phyloP scores from a whole-genome alignment of 495 filamentous ascomycete genomes.

The Penicillium crystallinum region DNA sequence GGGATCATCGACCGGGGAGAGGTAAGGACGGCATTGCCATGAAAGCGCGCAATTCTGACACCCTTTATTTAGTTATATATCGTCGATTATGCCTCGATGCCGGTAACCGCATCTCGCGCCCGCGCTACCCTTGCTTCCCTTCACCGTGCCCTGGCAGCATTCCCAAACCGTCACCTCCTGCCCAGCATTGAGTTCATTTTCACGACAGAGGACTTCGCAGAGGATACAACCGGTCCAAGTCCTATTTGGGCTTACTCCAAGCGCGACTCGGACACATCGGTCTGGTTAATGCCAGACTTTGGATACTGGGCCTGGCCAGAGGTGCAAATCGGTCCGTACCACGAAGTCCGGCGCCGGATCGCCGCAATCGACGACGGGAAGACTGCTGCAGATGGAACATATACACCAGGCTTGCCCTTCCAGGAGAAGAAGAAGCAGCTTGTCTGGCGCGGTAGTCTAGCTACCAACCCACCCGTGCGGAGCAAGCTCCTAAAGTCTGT shows the following conservation, averaged over 20 bases:
- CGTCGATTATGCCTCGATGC: constrained; percentile 30
- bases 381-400: constrained; percentile 9
- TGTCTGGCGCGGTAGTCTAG: constrained; percentile 60
- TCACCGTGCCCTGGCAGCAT: constrained; percentile 32
- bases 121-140: constrained; percentile 38
- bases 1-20: constrained; percentile 38
- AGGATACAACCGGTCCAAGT: constrained; percentile 13
- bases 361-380: constrained; percentile 32
- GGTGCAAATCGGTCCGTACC: constrained; percentile 53
- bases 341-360: constrained; percentile 43
- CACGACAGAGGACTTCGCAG: constrained; percentile 44
- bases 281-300: constrained; percentile 78
- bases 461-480: constrained; percentile 35
- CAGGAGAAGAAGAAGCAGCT: constrained; percentile 56
- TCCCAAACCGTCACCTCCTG: constrained; percentile 42
- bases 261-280: constrained; percentile 34
- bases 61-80: constrained; percentile 33
- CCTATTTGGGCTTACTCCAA: constrained; percentile 54
- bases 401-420: constrained; percentile 21
- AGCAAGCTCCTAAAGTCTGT: constrained; percentile 43
- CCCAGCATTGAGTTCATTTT: constrained; percentile 61
- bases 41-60: background rate
- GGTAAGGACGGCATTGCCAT: constrained; percentile 20
- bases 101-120: constrained; percentile 32
- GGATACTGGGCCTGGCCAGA: constrained; percentile 71